phyloP scores from a whole-genome alignment of 192 early-diverging fungal genomes.

The Linnemannia elongata region DNA sequence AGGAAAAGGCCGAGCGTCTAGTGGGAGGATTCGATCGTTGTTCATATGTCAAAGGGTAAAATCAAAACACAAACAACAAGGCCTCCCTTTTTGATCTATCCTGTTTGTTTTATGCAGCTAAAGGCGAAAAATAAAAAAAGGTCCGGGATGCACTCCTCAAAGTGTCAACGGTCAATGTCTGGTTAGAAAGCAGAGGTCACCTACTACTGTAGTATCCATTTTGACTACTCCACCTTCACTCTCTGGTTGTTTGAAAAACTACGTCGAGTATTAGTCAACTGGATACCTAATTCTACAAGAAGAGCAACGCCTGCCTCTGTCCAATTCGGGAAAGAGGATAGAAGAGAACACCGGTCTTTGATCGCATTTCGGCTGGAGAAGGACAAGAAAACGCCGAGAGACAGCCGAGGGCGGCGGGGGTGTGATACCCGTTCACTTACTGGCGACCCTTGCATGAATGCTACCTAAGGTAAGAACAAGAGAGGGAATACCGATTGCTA shows the following conservation, averaged over 20 bases:
- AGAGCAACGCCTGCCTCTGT: not conserved
- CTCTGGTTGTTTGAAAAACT: not conserved
- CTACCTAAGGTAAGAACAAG: not conserved
- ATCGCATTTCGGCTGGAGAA: not conserved
- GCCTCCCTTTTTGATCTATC: not conserved
- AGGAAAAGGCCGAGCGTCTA: not conserved
- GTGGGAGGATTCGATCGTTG: not conserved
- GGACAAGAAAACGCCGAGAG: not conserved
- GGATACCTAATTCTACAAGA: not conserved
- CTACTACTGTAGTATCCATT: not conserved
- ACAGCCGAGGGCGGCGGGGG: not conserved
- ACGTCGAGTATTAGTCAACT: not conserved
- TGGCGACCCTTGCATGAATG: not conserved
- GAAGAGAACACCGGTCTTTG: not conserved
- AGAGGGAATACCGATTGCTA: slow-evolving; percentile 2
- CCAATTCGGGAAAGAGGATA: not conserved
- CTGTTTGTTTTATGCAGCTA: not conserved
- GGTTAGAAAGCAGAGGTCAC: not conserved
- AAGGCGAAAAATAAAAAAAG: not conserved
- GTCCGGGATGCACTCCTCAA: slow-evolving; percentile 8
- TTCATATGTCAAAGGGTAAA: not conserved
- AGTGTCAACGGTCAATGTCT: not conserved
- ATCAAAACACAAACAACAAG: not conserved
- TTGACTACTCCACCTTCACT: not conserved
- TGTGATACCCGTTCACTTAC: not conserved